phyloP scores from a whole-genome alignment of 495 filamentous ascomycete species.

The Daldinia decipiens region DNA sequence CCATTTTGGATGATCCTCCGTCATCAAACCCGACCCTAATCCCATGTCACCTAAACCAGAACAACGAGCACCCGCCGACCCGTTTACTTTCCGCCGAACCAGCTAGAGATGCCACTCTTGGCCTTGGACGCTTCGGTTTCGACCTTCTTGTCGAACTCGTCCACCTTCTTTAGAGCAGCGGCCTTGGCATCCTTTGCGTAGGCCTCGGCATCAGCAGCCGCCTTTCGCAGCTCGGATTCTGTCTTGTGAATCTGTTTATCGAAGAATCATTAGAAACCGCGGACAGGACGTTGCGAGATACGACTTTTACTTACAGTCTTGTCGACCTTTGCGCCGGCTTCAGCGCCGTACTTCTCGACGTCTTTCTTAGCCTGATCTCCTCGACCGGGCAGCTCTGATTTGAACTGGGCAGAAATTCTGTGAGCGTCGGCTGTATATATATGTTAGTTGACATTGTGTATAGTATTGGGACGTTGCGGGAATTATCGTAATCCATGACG shows the following conservation, averaged over 20 bases:
- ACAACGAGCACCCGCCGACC: neutral
- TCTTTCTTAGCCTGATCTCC: conserved; percentile 54
- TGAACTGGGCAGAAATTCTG: conserved; percentile 72
- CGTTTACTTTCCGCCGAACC: conserved; percentile 71
- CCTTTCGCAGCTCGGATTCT: conserved; percentile 65
- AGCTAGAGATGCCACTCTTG: conserved; percentile 79
- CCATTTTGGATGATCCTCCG: neutral
- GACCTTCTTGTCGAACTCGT: conserved; percentile 77
- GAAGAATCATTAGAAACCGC: conserved; percentile 14
- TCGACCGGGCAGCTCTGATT: conserved; percentile 63
- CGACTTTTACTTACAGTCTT: conserved; percentile 51
- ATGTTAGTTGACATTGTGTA: conserved; percentile 24
- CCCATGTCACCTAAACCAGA: neutral
- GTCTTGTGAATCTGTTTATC: conserved; percentile 67
- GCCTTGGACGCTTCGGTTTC: conserved; percentile 80
- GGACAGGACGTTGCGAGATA: conserved; percentile 10
- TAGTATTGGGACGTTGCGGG: neutral
- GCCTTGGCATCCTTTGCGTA: conserved; percentile 68
- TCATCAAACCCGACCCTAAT: conserved; percentile 1
- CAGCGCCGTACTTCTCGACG: conserved; percentile 52
- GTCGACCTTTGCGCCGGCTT: conserved; percentile 60
- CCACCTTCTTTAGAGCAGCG: conserved; percentile 74
- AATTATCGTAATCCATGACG: neutral
- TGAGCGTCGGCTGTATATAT: conserved; percentile 65
- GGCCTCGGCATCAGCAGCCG: conserved; percentile 65